Evolutionary conservation across 768 basidiomycete genomes (phyloP), one percentile per base, ranked within the genome.

Genomic region (Fibroporia radiculosa): DNA sequence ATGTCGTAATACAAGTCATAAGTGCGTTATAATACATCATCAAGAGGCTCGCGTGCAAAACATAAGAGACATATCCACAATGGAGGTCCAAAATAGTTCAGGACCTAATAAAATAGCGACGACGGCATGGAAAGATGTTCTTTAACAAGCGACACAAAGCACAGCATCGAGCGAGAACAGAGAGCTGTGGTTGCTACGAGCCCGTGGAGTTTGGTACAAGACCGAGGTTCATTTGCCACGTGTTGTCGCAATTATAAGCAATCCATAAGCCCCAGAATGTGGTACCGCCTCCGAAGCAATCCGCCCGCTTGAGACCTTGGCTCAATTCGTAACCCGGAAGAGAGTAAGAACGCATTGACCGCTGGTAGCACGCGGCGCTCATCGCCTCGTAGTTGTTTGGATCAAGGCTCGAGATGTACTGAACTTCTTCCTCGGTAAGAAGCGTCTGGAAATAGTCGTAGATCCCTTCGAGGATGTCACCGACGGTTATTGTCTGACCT

Each of bases 401-500:
- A 22, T 52, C 24, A 24, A 58, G 18, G 0, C 39, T 4, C 38
- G 47, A 44, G 14, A 68, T 40, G 34, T 58, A 49, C 3, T 41
- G 42, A 38, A 60, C 59, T 37, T 69, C 62, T 0, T 47, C 35
- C 6, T 48, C 48, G 4, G 68, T 68, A 34, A 81, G 52, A 2
- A 67, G 68, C 20, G 45, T 53, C 45, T 68, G 74, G 55, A 78
- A 68, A 56, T 75, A 77, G 0, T 57, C 53, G 51, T 74, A 67
- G 14, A 81, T 68, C 7, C 68, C 72, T 28, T 71, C 62, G 19
- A 81, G 59, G 49, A 79, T 38, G 50, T 77, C 73, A 37, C 59
- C 45, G 12, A 78, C 54, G 8, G 69, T 72, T 22, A 74, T 61
- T 0, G 27, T 11, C 48, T 31, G 25, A 39, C 11, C 55, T 48